Conservation (phyloP, 2,329 filamentous ascomycete genomes). For the Xylaria polymorpha region DNA sequence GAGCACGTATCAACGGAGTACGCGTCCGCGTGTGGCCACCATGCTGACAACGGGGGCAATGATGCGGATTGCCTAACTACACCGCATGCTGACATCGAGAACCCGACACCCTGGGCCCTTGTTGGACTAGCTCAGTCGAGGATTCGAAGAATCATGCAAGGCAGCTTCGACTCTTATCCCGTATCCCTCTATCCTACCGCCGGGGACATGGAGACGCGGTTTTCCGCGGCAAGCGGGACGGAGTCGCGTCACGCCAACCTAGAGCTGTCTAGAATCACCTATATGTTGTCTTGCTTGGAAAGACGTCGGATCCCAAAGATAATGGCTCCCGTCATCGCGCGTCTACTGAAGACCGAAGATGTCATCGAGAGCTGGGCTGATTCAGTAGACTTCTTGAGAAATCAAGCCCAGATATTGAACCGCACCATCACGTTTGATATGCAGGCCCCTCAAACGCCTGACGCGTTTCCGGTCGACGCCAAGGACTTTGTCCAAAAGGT, state of each 20-base stretch:
- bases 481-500: conserved; percentile 21
- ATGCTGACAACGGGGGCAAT: not conserved
- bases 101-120: conserved; percentile 22
- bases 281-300: conserved; percentile 16
- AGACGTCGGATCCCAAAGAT: conserved; percentile 25
- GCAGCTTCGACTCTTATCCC: conserved; percentile 19
- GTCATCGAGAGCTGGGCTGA: conserved; percentile 21
- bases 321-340: conserved; percentile 18
- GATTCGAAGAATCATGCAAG: conserved; percentile 24
- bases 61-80: conserved; percentile 2
- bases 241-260: conserved; percentile 18
- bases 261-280: conserved; percentile 21
- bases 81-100: conserved; percentile 18
- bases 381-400: conserved; percentile 17
- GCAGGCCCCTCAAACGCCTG: conserved; percentile 23
- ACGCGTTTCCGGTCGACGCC: not conserved
- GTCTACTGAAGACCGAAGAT: conserved; percentile 15
- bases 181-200: conserved; percentile 26
- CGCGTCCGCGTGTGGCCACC: conserved; percentile 2
- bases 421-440: conserved; percentile 21
- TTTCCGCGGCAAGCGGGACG: not conserved
- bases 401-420: conserved; percentile 17
- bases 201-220: conserved; percentile 2
- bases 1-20: not conserved
- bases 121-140: conserved; percentile 19